Evolutionary conservation across 2,329 filamentous ascomycete species (phyloP).

Genomic region (Colletotrichum tofieldiae): DNA sequence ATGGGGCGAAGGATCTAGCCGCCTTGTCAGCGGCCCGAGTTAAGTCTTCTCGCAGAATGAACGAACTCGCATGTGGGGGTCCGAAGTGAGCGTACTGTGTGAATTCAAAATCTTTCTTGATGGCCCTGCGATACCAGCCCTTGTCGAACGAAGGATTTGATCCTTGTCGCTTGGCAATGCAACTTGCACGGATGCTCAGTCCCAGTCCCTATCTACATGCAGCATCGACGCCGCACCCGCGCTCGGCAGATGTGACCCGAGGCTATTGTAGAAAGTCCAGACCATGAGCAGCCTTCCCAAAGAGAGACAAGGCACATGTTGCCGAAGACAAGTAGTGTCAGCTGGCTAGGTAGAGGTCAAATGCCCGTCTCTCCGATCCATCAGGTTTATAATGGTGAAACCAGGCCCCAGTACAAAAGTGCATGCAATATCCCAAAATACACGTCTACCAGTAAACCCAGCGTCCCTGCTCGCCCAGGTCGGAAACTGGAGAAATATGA

Average conservation of each 20-base stretch:
- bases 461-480: not conserved
- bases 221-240: not conserved
- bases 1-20: conserved; percentile 8
- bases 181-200: not conserved
- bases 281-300: not conserved
- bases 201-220: not conserved
- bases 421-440: not conserved
- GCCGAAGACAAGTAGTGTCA: not conserved
- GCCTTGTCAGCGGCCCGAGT: not conserved
- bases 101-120: not conserved
- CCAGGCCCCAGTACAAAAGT: conserved; percentile 6
- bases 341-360: not conserved
- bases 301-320: not conserved
- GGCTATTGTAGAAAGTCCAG: not conserved
- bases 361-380: conserved; percentile 1
- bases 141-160: not conserved
- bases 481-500: not conserved
- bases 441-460: not conserved
- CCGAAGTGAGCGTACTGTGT: conserved; percentile 5
- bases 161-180: not conserved
- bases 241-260: not conserved
- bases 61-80: not conserved
- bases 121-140: not conserved
- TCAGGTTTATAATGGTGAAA: conserved; percentile 8
- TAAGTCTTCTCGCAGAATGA: not conserved